Evolutionary conservation across 306 rosid species (phyloP), one percentile per base, ranked within the genome.

Genomic region (Cucurbita pepo): DNA sequence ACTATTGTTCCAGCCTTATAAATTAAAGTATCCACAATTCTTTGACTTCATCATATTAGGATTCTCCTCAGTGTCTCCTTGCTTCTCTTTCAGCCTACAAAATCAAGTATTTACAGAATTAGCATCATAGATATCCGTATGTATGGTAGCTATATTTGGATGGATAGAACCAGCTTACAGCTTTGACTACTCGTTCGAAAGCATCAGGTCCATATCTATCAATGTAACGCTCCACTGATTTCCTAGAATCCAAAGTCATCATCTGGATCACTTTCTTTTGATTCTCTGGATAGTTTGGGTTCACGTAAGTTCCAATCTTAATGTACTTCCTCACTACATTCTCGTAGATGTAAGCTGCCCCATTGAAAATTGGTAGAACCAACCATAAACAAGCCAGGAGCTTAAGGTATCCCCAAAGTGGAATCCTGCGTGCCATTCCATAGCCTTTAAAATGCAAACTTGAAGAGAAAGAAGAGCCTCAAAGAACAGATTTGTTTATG

Each of bases 41-140:
- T 50, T 69, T n/a, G 4, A 69, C 44, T 12, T 48, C 56, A 22
- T 21, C 51, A 11, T 18, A 18, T 5, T n/a, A 41, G 71, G 54
- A 25, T 40, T 21, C 41, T 10, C 56, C 76, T 85, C 86, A 87
- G 56, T 77, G 86, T 82, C 82, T 91, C 86, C 73, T 87, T 51
- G 93, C 97, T 87, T 91, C 96, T 70, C 47, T 91, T 80, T 89
- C 97, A 59, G 96, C 97, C 96, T 91, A 88, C 79, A 83, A 52
- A 56, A 54, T 25, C 66, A 76, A 77, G 8, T 30, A 40, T 18
- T 10, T 21, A 6, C 72, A 34, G n/a, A 10, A 36, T 60, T 56
- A 69, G 64, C 72, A 19, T 25, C 41, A 55, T 10, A 14, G 1
- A 15, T 4, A 66, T 1, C 16, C 0, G 10, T 5, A 10, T 11